Evolutionary conservation across 2,329 filamentous ascomycete species (phyloP), one percentile per base, ranked within the genome.

Genomic region (Fusarium xylarioides): DNA sequence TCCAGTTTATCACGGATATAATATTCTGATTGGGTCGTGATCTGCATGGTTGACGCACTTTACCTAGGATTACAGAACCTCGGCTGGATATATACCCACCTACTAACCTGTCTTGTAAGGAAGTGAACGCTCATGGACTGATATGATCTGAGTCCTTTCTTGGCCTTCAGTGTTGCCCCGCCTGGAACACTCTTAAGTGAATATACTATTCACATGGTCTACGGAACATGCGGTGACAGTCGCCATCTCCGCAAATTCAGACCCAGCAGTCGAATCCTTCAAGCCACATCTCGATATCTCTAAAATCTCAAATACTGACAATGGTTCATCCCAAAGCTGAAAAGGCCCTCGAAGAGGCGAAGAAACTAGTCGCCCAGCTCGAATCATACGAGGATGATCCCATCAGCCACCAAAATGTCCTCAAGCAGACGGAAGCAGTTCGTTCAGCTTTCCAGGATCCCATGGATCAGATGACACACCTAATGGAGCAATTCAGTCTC

Each of bases 331-430:
- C 74, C 23, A 77, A 76, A 47, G 77, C 68, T 42, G 71, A 61
- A 59, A 78, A 74, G 21, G 78, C 78, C 47, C 75, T 79, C 7
- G 68, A 75, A 38, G 76, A 79, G 69, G 77, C 78, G 35, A 71
- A 50, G 62, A 74, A 73, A 32, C 74, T 77, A 5, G 77, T 79
- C 14, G 74, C 74, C 21, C 74, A 73, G 30, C 76, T 79, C 15
- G 76, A 78, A 63, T 55, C 70, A 19, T 77, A 77, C 65, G 72
- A 80, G 28, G 75, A 77, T 46, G 72, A 58, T 35, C 68, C 74
- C 18, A 50, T 66, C 50, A 74, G 49, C 35, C 76, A 78, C 44
- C 72, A 74, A 32, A 64, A 60, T 42, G 66, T 75, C 55, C 68
- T 80, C 34, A 74, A 70, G 32, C 76, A 78, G 35, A 68, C 73